phyloP scores from a whole-genome alignment of 1,284 basidiomycete genomes.

The Golubevia pallescens region DNA sequence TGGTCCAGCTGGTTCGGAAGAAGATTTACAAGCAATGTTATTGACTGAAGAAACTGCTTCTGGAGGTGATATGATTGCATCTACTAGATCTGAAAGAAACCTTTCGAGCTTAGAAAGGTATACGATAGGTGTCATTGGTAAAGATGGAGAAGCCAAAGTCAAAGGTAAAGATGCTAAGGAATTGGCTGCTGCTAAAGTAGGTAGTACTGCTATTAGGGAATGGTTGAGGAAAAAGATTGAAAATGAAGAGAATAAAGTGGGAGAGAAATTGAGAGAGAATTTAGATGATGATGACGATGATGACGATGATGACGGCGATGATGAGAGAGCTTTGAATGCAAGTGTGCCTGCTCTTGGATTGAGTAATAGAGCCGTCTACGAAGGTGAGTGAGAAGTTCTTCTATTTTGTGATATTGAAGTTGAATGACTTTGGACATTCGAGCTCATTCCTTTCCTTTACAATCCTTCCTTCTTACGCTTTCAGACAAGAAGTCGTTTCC shows the following conservation, averaged over 20 bases:
- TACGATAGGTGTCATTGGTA: slow-evolving; percentile 49
- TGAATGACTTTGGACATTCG: too few species aligned
- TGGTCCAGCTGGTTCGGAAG: slow-evolving; percentile 53
- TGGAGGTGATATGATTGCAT: slow-evolving; percentile 45
- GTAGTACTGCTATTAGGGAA: slow-evolving; percentile 54
- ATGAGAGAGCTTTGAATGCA: not conserved
- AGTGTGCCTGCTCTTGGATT: slow-evolving; percentile 55
- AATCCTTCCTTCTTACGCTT: too few species aligned
- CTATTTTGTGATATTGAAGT: too few species aligned
- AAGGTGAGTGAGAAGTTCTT: too few species aligned
- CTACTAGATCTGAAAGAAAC: slow-evolving; percentile 30
- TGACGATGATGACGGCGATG: slow-evolving; percentile 5
- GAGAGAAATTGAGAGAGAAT: slow-evolving; percentile 6
- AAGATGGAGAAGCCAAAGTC: slow-evolving; percentile 35
- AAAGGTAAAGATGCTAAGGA: slow-evolving; percentile 38
- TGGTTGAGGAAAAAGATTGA: slow-evolving; percentile 28
- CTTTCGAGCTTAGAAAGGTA: slow-evolving; percentile 30
- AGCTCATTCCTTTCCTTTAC: too few species aligned
- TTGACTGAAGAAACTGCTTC: slow-evolving; percentile 55
- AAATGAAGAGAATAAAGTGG: not conserved
- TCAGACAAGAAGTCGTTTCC: not conserved
- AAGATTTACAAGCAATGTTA: slow-evolving; percentile 40
- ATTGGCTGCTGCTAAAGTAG: slow-evolving; percentile 48
- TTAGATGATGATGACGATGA: slow-evolving; percentile 8
- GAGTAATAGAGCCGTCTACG: slow-evolving; percentile 53